These are phyloP conservation scores for Globisporangium ultimum DNA, from an alignment of 352 stramenopile species.

Conservation along the genomic window DNA sequence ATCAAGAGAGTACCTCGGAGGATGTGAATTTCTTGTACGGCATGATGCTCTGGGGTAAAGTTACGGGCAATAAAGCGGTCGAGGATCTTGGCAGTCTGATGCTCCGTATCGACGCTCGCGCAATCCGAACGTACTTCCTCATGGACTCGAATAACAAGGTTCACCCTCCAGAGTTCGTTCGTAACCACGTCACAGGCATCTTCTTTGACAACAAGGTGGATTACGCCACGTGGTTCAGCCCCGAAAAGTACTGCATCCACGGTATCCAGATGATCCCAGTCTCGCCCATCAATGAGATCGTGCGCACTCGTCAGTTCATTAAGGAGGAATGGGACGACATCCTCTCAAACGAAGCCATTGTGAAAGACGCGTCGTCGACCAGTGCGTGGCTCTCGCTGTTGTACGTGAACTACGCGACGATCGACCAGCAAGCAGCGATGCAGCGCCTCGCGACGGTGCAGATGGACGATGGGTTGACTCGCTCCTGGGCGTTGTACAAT, in stretches of 20 bases:
- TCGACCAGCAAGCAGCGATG: conserved; percentile 52
- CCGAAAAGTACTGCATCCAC: conserved; percentile 67
- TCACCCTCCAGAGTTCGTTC: conserved; percentile 57
- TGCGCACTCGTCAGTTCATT: conserved; percentile 58
- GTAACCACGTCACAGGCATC: conserved; percentile 78
- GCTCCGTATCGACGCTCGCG: conserved; percentile 60
- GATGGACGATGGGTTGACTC: conserved; percentile 66
- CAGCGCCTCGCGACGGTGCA: conserved; percentile 39
- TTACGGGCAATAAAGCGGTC: conserved; percentile 47
- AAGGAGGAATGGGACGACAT: conserved; percentile 76
- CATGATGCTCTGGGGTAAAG: conserved; percentile 72
- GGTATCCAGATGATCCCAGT: conserved; percentile 79
- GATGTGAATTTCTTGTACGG: conserved; percentile 82
- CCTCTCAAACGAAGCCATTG: conserved; percentile 57
- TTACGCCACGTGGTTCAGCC: conserved; percentile 77
- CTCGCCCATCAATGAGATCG: conserved; percentile 64
- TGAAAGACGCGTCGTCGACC: conserved; percentile 28
- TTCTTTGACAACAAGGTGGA: conserved; percentile 82
- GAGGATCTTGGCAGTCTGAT: conserved; percentile 75
- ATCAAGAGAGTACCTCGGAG: conserved; percentile 73
- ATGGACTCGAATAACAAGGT: conserved; percentile 53
- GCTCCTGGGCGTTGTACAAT: conserved; percentile 70
- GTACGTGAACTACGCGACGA: conserved; percentile 59
- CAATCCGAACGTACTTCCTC: conserved; percentile 69
- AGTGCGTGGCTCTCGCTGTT: conserved; percentile 68